These are phyloP conservation scores for Ottelia alismoides DNA, from an alignment of 106 monocot species.

Conservation along the genomic window DNA sequence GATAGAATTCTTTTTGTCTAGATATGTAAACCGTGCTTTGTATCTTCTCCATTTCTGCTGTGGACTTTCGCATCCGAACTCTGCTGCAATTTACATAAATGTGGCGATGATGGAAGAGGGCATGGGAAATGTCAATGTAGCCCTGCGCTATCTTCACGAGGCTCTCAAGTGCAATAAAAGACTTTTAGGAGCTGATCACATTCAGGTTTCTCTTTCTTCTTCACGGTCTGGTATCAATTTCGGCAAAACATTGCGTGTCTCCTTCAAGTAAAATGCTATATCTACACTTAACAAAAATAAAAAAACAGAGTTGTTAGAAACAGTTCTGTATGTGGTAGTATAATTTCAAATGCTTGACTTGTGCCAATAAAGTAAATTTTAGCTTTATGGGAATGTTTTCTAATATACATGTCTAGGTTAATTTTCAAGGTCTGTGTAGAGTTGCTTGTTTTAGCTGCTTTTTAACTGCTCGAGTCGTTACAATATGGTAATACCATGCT, in stretches of 20 bases:
- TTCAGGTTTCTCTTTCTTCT: constrained; percentile 38
- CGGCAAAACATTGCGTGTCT: neutral
- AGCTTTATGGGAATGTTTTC: too few species aligned
- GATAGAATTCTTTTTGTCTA: constrained; percentile 3
- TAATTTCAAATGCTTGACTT: neutral
- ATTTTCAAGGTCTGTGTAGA: too few species aligned
- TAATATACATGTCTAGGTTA: too few species aligned
- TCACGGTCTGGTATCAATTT: neutral
- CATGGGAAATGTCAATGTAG: constrained; percentile 91
- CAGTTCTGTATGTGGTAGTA: too few species aligned
- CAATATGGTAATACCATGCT: neutral
- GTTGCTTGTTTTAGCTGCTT: too few species aligned
- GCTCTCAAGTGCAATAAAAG: constrained; percentile 94
- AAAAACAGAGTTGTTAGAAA: too few species aligned
- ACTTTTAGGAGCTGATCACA: constrained; percentile 88
- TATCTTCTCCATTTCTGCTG: constrained; percentile 92
- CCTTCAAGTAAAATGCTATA: too few species aligned
- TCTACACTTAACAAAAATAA: too few species aligned
- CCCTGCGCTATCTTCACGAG: constrained; percentile 81
- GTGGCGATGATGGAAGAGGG: constrained; percentile 99
- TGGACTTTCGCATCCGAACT: constrained; percentile 86
- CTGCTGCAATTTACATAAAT: constrained; percentile 96
- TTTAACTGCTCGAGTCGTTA: neutral
- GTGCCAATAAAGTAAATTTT: too few species aligned
- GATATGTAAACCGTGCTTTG: constrained; percentile 85